phyloP scores from a whole-genome alignment of 2,329 filamentous ascomycete genomes.

The Colletotrichum sp. region DNA sequence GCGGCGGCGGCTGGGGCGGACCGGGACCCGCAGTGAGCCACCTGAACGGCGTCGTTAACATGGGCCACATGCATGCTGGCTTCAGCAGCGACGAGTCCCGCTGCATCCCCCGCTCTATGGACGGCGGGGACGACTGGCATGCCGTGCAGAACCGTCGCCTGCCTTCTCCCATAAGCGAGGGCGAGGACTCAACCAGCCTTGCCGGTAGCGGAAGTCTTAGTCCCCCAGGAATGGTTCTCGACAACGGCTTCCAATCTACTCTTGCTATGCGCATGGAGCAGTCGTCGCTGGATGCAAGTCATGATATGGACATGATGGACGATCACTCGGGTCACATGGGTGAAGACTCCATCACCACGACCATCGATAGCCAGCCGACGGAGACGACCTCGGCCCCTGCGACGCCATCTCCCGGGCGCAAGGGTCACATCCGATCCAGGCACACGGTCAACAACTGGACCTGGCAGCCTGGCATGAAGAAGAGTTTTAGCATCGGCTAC shows the following conservation, averaged over 20 bases:
- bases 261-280: constrained; percentile 38
- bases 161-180: constrained; percentile 66
- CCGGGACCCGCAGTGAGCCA: constrained; percentile 30
- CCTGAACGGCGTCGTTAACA: constrained; percentile 39
- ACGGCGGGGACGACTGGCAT: constrained; percentile 53
- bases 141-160: constrained; percentile 57
- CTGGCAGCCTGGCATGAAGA: constrained; percentile 68
- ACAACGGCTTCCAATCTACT: constrained; percentile 37
- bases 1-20: constrained; percentile 53
- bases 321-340: not conserved
- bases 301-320: constrained; percentile 37
- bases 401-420: constrained; percentile 50
- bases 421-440: constrained; percentile 62
- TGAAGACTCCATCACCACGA: constrained; percentile 2
- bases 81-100: constrained; percentile 41
- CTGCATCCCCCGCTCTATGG: constrained; percentile 54
- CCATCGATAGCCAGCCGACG: not conserved
- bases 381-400: constrained; percentile 31
- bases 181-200: constrained; percentile 43
- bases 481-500: constrained; percentile 79
- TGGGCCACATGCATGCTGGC: constrained; percentile 43
- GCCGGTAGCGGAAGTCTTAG: constrained; percentile 34
- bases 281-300: constrained; percentile 12
- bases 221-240: constrained; percentile 34
- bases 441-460: constrained; percentile 68